A percentile compares a stretch with the other conserved stretches of the same genome.
Conservation (phyloP, 2,329 filamentous ascomycete species). For the Boeremia lycopersici region DNA sequence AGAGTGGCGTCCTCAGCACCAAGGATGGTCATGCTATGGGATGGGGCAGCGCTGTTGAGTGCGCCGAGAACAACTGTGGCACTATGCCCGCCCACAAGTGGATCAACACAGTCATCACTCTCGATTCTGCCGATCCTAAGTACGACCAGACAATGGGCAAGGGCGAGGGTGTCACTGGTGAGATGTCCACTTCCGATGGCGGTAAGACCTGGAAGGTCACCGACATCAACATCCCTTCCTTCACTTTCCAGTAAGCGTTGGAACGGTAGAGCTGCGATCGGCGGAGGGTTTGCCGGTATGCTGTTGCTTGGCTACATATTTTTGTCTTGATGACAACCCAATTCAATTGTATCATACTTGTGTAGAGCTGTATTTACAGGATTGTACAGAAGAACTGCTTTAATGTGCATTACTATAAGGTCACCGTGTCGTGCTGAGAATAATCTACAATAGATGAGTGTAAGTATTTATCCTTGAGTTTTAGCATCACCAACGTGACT, state of each 20-base stretch:
- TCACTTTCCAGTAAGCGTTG: slow-evolving; percentile 17
- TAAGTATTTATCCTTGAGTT: no score
- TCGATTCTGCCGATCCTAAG: slow-evolving; percentile 44
- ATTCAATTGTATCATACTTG: no score
- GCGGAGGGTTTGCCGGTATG: no score
- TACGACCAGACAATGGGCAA: slow-evolving; percentile 50
- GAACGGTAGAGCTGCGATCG: no score
- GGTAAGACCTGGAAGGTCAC: slow-evolving; percentile 54
- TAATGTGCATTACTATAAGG: no score
- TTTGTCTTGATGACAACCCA: no score
- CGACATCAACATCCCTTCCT: slow-evolving; percentile 41
- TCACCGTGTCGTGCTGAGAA: no score
- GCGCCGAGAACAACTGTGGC: slow-evolving; percentile 49
- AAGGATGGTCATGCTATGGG: slow-evolving; percentile 51
- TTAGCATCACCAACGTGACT: no score
- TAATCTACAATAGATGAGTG: no score
- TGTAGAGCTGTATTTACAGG: no score
- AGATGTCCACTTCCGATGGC: slow-evolving; percentile 49
- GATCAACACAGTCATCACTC: slow-evolving; percentile 49
- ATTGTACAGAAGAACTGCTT: no score
- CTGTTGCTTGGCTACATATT: no score
- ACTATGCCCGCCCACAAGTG: slow-evolving; percentile 51
- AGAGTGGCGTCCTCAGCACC: slow-evolving; percentile 54
- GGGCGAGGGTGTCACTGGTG: slow-evolving; percentile 49
- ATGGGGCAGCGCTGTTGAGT: slow-evolving; percentile 54